These are phyloP conservation scores for Chaetomiaceae sp. DNA, from an alignment of 2,329 filamentous ascomycete species.

Conservation along the genomic window DNA sequence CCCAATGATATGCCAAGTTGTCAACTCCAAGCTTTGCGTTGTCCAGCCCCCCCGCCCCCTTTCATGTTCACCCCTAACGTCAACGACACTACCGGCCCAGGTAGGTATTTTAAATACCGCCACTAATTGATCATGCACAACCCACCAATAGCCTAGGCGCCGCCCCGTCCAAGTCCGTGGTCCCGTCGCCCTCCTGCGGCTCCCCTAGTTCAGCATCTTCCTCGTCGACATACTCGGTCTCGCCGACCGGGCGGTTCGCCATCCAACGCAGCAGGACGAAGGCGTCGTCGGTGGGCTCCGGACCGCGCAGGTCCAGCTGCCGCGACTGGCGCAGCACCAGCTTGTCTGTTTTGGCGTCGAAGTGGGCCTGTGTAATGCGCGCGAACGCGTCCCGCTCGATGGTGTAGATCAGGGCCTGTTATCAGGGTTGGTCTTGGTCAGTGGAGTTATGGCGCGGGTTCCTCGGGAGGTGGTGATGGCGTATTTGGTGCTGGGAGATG, in stretches of 20 bases:
- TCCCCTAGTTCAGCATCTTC: not conserved
- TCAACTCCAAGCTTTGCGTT: too few species aligned
- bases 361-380: constrained; percentile 5
- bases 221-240: constrained; percentile 1
- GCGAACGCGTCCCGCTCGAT: constrained; percentile 1
- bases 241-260: constrained; percentile 1
- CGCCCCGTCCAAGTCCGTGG: too few species aligned
- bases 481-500: too few species aligned
- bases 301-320: not conserved
- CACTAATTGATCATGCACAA: not conserved
- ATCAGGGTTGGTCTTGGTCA: too few species aligned
- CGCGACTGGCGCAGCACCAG: constrained; percentile 2
- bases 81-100: too few species aligned
- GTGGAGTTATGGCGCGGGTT: too few species aligned
- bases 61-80: too few species aligned
- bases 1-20: too few species aligned
- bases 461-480: too few species aligned
- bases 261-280: constrained; percentile 3
- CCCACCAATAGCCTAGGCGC: not conserved
- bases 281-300: not conserved
- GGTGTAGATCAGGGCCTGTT: constrained; percentile 3
- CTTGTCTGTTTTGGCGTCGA: constrained; percentile 1
- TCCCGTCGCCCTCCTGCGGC: too few species aligned
- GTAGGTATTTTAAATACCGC: too few species aligned
- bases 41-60: too few species aligned